These are phyloP conservation scores for Penstemon barbatus DNA, from an alignment of 257 asterid species.

Conservation along the genomic window DNA sequence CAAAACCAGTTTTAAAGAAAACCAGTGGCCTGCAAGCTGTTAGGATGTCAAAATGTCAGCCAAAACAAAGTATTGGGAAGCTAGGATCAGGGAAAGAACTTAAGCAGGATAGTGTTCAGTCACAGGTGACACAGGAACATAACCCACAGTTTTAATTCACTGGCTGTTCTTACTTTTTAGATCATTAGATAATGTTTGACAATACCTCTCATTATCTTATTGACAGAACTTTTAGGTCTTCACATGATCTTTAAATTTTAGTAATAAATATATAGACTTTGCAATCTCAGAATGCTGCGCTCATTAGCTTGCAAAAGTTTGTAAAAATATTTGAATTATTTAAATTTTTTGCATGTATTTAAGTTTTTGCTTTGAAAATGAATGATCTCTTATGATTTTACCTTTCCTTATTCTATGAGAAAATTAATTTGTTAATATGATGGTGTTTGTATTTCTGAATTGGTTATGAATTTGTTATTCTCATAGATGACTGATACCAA, in stretches of 20 bases:
- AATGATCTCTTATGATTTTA: neutral
- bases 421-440: neutral
- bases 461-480: slow-evolving; percentile 16
- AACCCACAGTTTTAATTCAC: neutral
- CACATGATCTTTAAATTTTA: slow-evolving; percentile 15
- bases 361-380: neutral
- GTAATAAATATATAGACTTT: slow-evolving; percentile 12
- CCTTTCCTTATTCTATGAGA: neutral
- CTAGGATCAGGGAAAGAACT: slow-evolving; percentile 47
- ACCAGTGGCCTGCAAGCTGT: slow-evolving; percentile 40
- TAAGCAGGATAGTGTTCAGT: slow-evolving; percentile 48
- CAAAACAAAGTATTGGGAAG: slow-evolving; percentile 52
- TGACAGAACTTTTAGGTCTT: neutral
- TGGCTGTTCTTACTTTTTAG: slow-evolving; percentile 12
- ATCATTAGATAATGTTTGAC: neutral
- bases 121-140: slow-evolving; percentile 49
- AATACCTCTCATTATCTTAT: neutral
- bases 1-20: slow-evolving; percentile 50
- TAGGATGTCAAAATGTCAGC: slow-evolving; percentile 48
- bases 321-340: neutral
- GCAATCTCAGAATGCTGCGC: slow-evolving; percentile 11
- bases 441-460: neutral
- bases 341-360: neutral
- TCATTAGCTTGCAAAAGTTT: neutral
- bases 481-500: slow-evolving; percentile 22